Evolutionary conservation across 2,329 filamentous ascomycete species (phyloP).

Genomic region (Myrmaecium sp.): DNA sequence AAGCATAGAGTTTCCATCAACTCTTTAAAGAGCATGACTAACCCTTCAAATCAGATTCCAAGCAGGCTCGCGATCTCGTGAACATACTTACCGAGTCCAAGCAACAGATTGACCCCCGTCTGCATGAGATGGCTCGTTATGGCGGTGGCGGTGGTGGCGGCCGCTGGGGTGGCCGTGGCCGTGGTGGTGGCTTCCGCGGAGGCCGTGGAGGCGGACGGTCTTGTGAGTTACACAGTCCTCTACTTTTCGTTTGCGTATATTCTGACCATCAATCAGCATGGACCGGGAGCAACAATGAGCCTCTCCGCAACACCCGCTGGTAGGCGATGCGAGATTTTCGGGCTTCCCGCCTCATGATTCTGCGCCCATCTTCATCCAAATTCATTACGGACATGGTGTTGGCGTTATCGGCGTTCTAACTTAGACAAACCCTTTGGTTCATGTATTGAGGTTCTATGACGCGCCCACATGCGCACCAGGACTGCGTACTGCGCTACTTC

Average conservation of each 20-base stretch:
- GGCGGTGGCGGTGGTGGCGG: conserved; percentile 67
- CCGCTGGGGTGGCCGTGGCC: conserved; percentile 48
- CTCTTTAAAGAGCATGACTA: conserved; percentile 5
- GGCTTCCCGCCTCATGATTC: conserved; percentile 3
- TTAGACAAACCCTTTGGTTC: too few species aligned
- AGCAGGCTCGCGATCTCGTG: conserved; percentile 82
- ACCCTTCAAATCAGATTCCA: conserved; percentile 24
- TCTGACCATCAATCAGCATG: conserved; percentile 14
- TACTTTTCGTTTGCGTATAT: conserved; percentile 1
- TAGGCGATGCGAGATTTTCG: conserved; percentile 13
- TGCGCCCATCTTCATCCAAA: conserved; percentile 4
- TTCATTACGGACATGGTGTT: conserved; percentile 2
- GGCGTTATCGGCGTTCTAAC: conserved; percentile 10
- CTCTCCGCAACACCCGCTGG: conserved; percentile 24
- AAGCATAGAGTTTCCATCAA: conserved; percentile 30
- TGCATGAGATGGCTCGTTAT: conserved; percentile 90
- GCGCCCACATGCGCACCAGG: too few species aligned
- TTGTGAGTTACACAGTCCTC: conserved; percentile 2
- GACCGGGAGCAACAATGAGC: conserved; percentile 22
- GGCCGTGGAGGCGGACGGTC: conserved; percentile 23
- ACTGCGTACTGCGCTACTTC: too few species aligned
- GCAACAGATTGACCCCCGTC: conserved; percentile 91
- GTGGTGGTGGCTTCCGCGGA: conserved; percentile 47
- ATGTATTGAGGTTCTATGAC: too few species aligned
- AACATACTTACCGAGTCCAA: conserved; percentile 87